A percentile compares a stretch with the other conserved stretches of the same genome.
Evolutionary conservation across 176 grass and related monocot species (phyloP).

Genomic region (Paspalum vaginatum): DNA sequence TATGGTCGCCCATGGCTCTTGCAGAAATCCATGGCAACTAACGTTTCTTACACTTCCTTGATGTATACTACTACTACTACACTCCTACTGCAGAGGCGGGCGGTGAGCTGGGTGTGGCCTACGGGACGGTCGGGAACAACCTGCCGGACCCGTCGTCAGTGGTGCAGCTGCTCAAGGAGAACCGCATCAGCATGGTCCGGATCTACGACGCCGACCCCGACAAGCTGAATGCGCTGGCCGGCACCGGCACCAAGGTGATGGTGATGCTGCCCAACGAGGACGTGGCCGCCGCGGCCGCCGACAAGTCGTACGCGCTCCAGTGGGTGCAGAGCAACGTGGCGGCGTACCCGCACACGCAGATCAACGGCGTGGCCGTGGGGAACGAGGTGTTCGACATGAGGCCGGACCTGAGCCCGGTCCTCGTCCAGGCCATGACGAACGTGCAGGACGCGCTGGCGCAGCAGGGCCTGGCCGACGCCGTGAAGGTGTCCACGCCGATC

Average conservation of each 20-base stretch:
- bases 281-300: constrained; percentile 30
- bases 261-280: constrained; percentile 59
- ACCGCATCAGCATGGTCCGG: constrained; percentile 51
- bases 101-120: no score
- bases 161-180: constrained; percentile 54
- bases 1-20: no score
- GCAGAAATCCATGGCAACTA: no score
- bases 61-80: no score
- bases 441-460: constrained; percentile 42
- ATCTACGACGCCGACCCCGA: constrained; percentile 47
- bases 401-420: background rate
- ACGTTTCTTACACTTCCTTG: no score
- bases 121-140: background rate
- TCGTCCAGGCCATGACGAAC: constrained; percentile 48
- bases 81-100: no score
- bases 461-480: constrained; percentile 43
- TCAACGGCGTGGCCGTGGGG: constrained; percentile 50
- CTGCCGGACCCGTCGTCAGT: constrained; percentile 41
- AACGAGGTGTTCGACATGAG: constrained; percentile 57
- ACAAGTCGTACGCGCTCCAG: background rate
- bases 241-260: constrained; percentile 52
- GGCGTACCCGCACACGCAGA: constrained; percentile 41
- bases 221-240: constrained; percentile 46
- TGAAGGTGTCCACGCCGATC: constrained; percentile 72
- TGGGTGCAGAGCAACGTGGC: constrained; percentile 58